Conservation (phyloP, 2,329 filamentous ascomycete species). For the Colletotrichum noveboracense region DNA sequence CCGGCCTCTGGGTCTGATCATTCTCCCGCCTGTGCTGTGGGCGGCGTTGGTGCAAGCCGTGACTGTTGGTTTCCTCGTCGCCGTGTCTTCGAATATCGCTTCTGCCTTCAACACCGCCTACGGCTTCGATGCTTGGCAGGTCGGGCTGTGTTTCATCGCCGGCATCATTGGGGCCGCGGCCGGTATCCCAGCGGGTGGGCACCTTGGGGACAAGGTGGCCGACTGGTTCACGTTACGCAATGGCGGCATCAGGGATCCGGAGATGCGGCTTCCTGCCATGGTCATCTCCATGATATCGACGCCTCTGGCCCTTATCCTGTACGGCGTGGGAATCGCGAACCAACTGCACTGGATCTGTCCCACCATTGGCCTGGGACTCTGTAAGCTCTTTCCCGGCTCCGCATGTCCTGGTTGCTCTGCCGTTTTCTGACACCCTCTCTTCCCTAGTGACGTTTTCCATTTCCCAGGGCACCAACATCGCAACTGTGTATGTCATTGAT, state of each 20-base stretch:
- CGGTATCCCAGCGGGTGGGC: constrained; percentile 56
- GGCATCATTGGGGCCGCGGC: constrained; percentile 52
- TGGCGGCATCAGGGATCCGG: constrained; percentile 60
- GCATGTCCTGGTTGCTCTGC: not conserved
- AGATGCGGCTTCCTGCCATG: constrained; percentile 64
- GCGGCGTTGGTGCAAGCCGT: constrained; percentile 58
- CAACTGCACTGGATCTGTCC: constrained; percentile 59
- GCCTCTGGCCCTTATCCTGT: constrained; percentile 49
- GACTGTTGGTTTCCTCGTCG: constrained; percentile 61
- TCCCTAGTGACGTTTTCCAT: constrained; percentile 58
- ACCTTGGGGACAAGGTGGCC: constrained; percentile 50
- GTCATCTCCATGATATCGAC: constrained; percentile 55
- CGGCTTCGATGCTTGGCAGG: constrained; percentile 49
- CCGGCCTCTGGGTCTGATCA: constrained; percentile 54
- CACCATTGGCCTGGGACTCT: constrained; percentile 57
- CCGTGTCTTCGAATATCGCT: constrained; percentile 58
- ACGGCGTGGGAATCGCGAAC: constrained; percentile 52
- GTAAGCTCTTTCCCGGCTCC: constrained; percentile 37
- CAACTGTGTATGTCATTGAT: constrained; percentile 63
- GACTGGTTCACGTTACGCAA: constrained; percentile 57
- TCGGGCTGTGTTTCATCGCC: constrained; percentile 56
- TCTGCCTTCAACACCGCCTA: constrained; percentile 47
- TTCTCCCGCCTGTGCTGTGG: constrained; percentile 60
- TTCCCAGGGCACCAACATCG: constrained; percentile 59
- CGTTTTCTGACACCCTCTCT: not conserved